Evolutionary conservation across 2,329 filamentous ascomycete species (phyloP), one percentile per base, ranked within the genome.

Genomic region (Beauveria scarabaeidicola): DNA sequence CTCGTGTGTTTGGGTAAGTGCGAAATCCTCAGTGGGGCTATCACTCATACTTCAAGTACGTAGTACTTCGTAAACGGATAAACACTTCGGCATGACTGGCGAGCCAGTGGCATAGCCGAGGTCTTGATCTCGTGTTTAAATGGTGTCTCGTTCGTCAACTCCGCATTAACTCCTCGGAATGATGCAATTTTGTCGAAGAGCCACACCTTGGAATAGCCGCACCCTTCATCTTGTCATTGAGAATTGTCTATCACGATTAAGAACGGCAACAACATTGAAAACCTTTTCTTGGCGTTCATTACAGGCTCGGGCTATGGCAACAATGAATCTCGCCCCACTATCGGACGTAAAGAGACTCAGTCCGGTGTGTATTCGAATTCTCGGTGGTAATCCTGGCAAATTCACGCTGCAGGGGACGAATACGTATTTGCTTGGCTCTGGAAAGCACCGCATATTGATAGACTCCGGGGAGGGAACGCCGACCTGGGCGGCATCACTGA

Each of bases 341-440:
- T 85, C 86, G 5, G 84, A 88, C 62, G 82, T 96, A 54, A 86
- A 93, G 73, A 84, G 88, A 62, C 79, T 97, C 58, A 93, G 89
- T 69, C 82, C 88, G 21, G 78, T 82, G 15, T 88, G 92, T 48
- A 87, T 96, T 63, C 84, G 94, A 59, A 89, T 99, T 63, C 78
- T 97, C 19, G 94, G 88, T 61, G 91, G 89, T 9, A 99, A 99
- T 73, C 93, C 94, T 13, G 85, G 89, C 69, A 97, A 96, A 78
- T 86, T 86, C 68, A 81, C 83, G 5, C 75, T 88, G 11, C 83
- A 88, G 73, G 87, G 91, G 63, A 97, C 94, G 65, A 99, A 99
- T 73, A 99, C 94, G 38, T 99, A 99, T 72, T 81, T 99, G 19
- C 69, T 99, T 61, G 94, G 94, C 61, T 86, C 82, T 7, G 93